Conservation (phyloP, 495 filamentous ascomycete genomes). For the Neurospora tetrasperma region DNA sequence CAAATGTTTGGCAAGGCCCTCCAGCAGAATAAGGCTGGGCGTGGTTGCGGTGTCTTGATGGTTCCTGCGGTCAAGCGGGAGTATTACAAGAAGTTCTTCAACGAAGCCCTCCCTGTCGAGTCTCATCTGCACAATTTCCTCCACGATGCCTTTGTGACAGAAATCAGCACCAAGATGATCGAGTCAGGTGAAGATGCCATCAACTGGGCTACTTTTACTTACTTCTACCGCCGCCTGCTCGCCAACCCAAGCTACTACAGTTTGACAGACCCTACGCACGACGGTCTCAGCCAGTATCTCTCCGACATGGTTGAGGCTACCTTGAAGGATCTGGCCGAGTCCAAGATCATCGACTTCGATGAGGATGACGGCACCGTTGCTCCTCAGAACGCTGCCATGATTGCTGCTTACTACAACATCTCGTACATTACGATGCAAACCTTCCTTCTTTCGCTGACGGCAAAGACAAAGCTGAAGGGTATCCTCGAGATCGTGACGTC, state of each 20-base stretch:
- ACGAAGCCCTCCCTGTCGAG: slow-evolving; percentile 91
- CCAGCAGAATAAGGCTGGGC: slow-evolving; percentile 63
- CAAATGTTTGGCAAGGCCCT: slow-evolving; percentile 98
- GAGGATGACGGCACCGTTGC: slow-evolving; percentile 90
- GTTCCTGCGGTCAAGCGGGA: slow-evolving; percentile 86
- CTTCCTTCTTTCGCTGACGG: slow-evolving; percentile 87
- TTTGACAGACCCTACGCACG: slow-evolving; percentile 78
- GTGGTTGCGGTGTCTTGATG: slow-evolving; percentile 86
- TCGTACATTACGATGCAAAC: slow-evolving; percentile 99
- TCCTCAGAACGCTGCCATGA: slow-evolving; percentile 91
- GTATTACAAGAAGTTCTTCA: slow-evolving; percentile 98
- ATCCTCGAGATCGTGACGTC: slow-evolving; percentile 96
- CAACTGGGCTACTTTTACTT: slow-evolving; percentile 96
- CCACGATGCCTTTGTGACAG: slow-evolving; percentile 92
- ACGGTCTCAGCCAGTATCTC: slow-evolving; percentile 85
- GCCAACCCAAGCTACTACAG: slow-evolving; percentile 97
- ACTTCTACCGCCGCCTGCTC: slow-evolving; percentile 95
- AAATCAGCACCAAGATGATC: slow-evolving; percentile 89
- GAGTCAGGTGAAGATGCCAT: slow-evolving; percentile 94
- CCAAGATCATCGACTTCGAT: slow-evolving; percentile 92
- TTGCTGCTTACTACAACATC: slow-evolving; percentile 97
- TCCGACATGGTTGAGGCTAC: slow-evolving; percentile 94
- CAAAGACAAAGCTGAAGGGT: slow-evolving; percentile 84
- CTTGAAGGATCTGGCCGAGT: slow-evolving; percentile 80
- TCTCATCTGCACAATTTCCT: slow-evolving; percentile 85